phyloP scores from a whole-genome alignment of 108 stramenopile genomes.

The Conticribra weissflogii region DNA sequence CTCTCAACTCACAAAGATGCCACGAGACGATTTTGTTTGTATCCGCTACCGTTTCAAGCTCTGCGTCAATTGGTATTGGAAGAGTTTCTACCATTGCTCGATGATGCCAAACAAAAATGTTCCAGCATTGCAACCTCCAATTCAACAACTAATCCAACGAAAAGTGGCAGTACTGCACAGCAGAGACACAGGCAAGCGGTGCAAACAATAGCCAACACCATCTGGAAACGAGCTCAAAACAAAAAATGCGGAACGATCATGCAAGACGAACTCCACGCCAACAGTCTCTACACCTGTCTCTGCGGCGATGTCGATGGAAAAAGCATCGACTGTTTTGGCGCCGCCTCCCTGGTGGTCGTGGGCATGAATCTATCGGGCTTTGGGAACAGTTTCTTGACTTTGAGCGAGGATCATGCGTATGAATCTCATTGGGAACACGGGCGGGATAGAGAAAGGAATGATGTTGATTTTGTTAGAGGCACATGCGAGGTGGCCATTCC shows the following conservation, averaged over 20 bases:
- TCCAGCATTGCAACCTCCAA: not conserved
- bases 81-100: conserved; percentile 44
- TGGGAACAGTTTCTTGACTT: conserved; percentile 32
- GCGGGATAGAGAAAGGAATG: not conserved
- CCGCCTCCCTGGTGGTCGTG: conserved; percentile 51
- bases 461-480: too few relatives aligned
- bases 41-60: conserved; percentile 54
- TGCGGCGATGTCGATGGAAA: conserved; percentile 60
- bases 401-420: conserved; percentile 75
- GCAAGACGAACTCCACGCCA: conserved; percentile 69
- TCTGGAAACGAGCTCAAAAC: conserved; percentile 54
- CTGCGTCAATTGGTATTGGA: conserved; percentile 37
- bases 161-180: not conserved
- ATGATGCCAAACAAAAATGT: not conserved
- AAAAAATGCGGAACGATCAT: conserved; percentile 34
- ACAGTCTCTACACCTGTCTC: conserved; percentile 58
- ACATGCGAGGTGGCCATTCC: conserved; percentile 77
- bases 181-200: conserved; percentile 40
- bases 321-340: conserved; percentile 69
- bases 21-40: conserved; percentile 38
- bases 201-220: conserved; percentile 48
- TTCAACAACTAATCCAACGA: not conserved
- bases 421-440: conserved; percentile 39
- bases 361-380: conserved; percentile 49
- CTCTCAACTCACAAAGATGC: conserved; percentile 59